Conservation (phyloP, 2,329 filamentous ascomycete genomes). For the Colletotrichum somersetense region DNA sequence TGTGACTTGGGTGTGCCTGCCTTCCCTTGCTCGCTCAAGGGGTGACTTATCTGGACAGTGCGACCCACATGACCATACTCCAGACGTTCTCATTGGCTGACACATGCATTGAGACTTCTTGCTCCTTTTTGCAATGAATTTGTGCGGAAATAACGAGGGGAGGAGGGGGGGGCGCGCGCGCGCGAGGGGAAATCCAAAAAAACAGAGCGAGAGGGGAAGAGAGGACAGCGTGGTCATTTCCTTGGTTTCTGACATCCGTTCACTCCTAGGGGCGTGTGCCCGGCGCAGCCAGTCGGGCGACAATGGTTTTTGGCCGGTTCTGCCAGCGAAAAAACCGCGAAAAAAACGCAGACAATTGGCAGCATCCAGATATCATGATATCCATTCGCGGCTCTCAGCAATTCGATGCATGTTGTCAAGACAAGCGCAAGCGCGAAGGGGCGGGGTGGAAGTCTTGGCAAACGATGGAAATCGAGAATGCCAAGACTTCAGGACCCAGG, state of each 20-base stretch:
- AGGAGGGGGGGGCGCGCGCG: not conserved
- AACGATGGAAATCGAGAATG: conserved; percentile 38
- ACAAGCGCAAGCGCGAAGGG: conserved; percentile 42
- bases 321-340: conserved; percentile 31
- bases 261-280: conserved; percentile 22
- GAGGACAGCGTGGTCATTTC: conserved; percentile 36
- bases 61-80: conserved; percentile 17
- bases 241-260: conserved; percentile 35
- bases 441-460: conserved; percentile 42
- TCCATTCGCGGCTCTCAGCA: conserved; percentile 32
- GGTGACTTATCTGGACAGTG: conserved; percentile 17
- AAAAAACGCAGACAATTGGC: conserved; percentile 32
- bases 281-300: not conserved
- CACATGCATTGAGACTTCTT: conserved; percentile 36
- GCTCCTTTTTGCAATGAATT: conserved; percentile 19
- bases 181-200: not conserved
- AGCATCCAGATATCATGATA: conserved; percentile 23
- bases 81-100: conserved; percentile 24
- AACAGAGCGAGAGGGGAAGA: conserved; percentile 14
- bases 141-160: conserved; percentile 37
- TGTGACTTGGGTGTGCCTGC: not conserved
- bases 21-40: conserved; percentile 10
- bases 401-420: conserved; percentile 42
- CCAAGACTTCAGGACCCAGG: conserved; percentile 40
- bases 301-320: conserved; percentile 23